phyloP scores from a whole-genome alignment of 148 eudicot species.

The Rhododendron vialii region DNA sequence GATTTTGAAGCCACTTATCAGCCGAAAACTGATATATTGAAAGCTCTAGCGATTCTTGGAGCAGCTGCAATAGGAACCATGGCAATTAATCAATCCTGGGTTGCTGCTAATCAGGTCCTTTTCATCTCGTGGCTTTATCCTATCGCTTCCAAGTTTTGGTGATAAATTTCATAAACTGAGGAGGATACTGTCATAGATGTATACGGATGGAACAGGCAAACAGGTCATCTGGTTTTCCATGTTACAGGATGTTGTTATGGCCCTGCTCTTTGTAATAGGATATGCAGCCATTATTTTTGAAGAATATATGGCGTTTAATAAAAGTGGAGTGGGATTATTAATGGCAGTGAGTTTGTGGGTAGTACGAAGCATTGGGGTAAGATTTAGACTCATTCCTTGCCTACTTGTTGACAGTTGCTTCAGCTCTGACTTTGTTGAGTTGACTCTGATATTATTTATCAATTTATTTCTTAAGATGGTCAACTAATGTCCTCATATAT shows the following conservation, averaged over 20 bases:
- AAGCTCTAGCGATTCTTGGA: constrained; percentile 72
- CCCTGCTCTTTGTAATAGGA: constrained; percentile 77
- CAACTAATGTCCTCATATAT: background rate
- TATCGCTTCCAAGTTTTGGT: background rate
- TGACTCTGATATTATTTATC: background rate
- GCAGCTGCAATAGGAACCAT: constrained; percentile 75
- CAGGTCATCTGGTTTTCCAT: constrained; percentile 10
- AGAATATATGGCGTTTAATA: constrained; percentile 94
- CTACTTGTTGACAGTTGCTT: background rate
- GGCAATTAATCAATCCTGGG: constrained; percentile 91
- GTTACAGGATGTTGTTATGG: constrained; percentile 87
- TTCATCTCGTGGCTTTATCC: background rate
- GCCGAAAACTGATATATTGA: constrained; percentile 82
- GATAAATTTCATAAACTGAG: background rate
- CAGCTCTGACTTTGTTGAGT: background rate
- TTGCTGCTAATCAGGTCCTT: constrained; percentile 50
- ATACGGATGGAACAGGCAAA: no score
- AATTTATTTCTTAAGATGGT: background rate
- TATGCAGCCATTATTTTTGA: constrained; percentile 93
- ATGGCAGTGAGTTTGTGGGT: constrained; percentile 98
- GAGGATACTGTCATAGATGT: no score
- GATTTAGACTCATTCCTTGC: constrained; percentile 11
- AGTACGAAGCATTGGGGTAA: constrained; percentile 86
- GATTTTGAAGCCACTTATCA: constrained; percentile 57
- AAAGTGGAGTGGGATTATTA: constrained; percentile 93